phyloP scores from a whole-genome alignment of 2,329 filamentous ascomycete genomes.

The Hymenotorrendiella dingleyae region DNA sequence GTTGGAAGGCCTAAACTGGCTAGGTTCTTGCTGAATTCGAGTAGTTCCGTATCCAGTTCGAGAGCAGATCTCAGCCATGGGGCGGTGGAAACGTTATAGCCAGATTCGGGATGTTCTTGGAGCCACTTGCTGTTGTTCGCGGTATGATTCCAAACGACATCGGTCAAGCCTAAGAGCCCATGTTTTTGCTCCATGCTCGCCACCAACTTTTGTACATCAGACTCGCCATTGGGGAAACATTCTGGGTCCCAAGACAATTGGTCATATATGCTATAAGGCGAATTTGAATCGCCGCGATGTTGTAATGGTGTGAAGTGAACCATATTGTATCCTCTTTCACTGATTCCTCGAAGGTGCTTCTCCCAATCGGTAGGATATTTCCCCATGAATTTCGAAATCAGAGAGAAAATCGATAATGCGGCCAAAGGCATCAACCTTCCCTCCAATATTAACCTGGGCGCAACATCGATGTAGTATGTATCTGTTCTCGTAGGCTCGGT shows the following conservation, averaged over 20 bases:
- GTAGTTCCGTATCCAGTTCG: conserved; percentile 71
- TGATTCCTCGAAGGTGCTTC: conserved; percentile 80
- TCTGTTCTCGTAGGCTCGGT: conserved; percentile 61
- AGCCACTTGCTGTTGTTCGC: conserved; percentile 95
- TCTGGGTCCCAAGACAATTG: conserved; percentile 80
- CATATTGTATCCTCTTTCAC: conserved; percentile 94
- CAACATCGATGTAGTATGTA: conserved; percentile 89
- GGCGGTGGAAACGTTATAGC: conserved; percentile 88
- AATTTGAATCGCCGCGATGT: conserved; percentile 83
- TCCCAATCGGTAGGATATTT: conserved; percentile 87
- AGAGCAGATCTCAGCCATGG: conserved; percentile 70
- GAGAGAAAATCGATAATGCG: conserved; percentile 84
- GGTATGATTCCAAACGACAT: conserved; percentile 97
- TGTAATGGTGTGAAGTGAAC: conserved; percentile 96
- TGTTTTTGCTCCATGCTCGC: conserved; percentile 77
- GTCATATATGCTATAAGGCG: conserved; percentile 93
- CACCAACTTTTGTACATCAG: conserved; percentile 72
- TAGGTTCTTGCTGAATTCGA: conserved; percentile 58
- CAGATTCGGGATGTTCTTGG: conserved; percentile 86
- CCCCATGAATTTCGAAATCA: conserved; percentile 98
- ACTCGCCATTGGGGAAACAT: conserved; percentile 79
- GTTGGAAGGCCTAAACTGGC: conserved; percentile 67
- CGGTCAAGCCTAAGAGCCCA: conserved; percentile 80
- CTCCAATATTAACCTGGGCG: conserved; percentile 70
- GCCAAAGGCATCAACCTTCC: conserved; percentile 72